Base-by-base conservation (phyloP, 139 green algal genomes). In the Asterochloris erici region DNA sequence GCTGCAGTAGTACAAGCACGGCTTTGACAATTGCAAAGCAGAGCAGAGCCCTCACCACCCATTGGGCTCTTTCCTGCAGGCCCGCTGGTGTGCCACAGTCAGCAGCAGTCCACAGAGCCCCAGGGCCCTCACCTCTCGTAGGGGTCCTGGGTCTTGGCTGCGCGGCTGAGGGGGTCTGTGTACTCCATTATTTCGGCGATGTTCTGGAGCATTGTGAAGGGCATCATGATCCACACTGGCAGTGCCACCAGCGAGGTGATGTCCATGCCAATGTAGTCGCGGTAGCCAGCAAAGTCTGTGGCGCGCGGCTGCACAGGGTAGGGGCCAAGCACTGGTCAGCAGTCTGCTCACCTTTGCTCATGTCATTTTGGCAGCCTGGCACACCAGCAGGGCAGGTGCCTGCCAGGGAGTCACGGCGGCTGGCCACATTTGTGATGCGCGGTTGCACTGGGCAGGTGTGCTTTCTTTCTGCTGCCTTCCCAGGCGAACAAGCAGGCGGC, bases 171-270 rank as follows among this genome's bases (percentile, higher is more conserved):
- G 47, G 95, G 81, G 11, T 98, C 89, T 21, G 91, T 94, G 90
- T 99, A 98, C 90, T 99, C 96, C 95, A 99, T 98, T 76, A 99
- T 96, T 84, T 99, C 96, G 0, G 93, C 91, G 86, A 98, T 96
- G 84, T 98, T 98, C 87, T 99, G 97, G 69, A 98, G 90, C 84
- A 97, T 97, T 69, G 92, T 97, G 89, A 97, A 96, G 14, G 97
- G 97, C 93, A 99, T 95, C 96, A 98, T 98, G 85, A 98, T 96
- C 90, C 93, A 98, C 15, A 98, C 92, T 0, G 97, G 97, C 83
- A 99, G 89, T 63, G 94, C 96, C 47, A 99, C 90, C 79, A 99
- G 86, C 11, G 89, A 96, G 28, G 93, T 97, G 85, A 98, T 94
- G 82, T 98, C 94, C 84, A 93, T 94, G 38, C 94, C 94, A 26